Evolutionary conservation across 768 basidiomycete genomes (phyloP).

Genomic region (Hysterangium stoloniferum): DNA sequence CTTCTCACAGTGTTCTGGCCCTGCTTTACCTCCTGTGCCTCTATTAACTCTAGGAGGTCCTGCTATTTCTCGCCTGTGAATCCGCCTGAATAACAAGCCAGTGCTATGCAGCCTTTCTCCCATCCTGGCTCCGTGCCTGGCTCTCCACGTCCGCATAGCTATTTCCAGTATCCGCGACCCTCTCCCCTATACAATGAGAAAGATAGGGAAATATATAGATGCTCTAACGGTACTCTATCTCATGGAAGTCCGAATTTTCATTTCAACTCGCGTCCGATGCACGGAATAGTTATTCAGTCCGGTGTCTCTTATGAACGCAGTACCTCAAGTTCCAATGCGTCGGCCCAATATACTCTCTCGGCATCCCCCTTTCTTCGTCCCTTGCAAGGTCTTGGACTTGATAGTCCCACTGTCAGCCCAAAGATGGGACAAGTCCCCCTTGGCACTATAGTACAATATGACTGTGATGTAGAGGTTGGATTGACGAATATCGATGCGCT

Average conservation of each 20-base stretch:
- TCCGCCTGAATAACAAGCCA: neutral
- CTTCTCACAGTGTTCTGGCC: conserved; percentile 21
- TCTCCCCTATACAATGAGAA: neutral
- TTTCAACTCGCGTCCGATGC: neutral
- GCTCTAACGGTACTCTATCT: neutral
- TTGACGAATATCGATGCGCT: too few relatives aligned
- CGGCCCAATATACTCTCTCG: conserved; percentile 47
- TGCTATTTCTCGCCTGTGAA: too few relatives aligned
- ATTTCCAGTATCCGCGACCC: conserved; percentile 6
- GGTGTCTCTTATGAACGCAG: conserved; percentile 6
- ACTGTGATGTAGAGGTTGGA: neutral
- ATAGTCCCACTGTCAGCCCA: conserved; percentile 7
- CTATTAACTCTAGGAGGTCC: conserved; percentile 2
- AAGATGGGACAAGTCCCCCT: conserved; percentile 3
- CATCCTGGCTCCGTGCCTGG: neutral
- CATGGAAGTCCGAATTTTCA: neutral
- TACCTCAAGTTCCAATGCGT: too few relatives aligned
- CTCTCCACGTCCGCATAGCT: conserved; percentile 7
- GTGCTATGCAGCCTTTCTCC: neutral
- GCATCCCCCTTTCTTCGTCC: conserved; percentile 78
- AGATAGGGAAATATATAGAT: neutral
- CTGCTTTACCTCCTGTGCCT: neutral
- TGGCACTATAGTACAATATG: neutral
- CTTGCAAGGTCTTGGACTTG: conserved; percentile 45
- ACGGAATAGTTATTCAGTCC: neutral